Conservation (phyloP, 805 yeast species). For the Myxozyma vanderwaltii region DNA sequence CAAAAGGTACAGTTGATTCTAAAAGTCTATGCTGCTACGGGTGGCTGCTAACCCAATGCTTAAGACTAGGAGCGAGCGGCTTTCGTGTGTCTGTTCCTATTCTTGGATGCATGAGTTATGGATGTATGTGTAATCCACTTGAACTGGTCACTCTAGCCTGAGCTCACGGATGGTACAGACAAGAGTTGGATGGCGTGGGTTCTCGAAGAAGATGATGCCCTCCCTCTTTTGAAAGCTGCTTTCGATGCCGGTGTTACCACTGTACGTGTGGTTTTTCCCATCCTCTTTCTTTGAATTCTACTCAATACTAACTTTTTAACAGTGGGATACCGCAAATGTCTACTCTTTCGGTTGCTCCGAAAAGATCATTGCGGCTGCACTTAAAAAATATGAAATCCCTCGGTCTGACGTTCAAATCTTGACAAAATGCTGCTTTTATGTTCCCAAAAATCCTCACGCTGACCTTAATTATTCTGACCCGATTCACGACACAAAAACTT, state of each 20-base stretch:
- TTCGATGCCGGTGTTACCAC: conserved; percentile 51
- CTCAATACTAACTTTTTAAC: neutral
- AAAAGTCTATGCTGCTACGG: no score
- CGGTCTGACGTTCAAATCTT: conserved; percentile 58
- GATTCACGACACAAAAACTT: conserved; percentile 17
- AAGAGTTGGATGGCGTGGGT: conserved; percentile 21
- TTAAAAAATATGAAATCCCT: conserved; percentile 53
- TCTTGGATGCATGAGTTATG: conserved; percentile 28
- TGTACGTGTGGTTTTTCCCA: conserved; percentile 33
- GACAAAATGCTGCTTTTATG: conserved; percentile 45
- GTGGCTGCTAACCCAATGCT: neutral
- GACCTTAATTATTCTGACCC: neutral
- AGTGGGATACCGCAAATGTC: conserved; percentile 47
- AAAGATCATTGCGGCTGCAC: conserved; percentile 53
- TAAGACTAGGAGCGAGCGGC: conserved; percentile 19
- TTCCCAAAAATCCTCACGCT: neutral
- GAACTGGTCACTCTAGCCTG: no score
- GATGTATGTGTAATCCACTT: conserved; percentile 6
- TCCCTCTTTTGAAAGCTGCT: conserved; percentile 49
- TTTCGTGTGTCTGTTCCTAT: conserved; percentile 24
- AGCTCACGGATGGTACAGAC: neutral
- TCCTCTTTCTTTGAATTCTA: neutral
- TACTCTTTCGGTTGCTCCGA: conserved; percentile 50
- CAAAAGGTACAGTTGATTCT: no score
- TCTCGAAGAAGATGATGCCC: conserved; percentile 48